Base-by-base conservation (phyloP, 208 protist genomes). In the Leishmania lainsoni region DNA sequence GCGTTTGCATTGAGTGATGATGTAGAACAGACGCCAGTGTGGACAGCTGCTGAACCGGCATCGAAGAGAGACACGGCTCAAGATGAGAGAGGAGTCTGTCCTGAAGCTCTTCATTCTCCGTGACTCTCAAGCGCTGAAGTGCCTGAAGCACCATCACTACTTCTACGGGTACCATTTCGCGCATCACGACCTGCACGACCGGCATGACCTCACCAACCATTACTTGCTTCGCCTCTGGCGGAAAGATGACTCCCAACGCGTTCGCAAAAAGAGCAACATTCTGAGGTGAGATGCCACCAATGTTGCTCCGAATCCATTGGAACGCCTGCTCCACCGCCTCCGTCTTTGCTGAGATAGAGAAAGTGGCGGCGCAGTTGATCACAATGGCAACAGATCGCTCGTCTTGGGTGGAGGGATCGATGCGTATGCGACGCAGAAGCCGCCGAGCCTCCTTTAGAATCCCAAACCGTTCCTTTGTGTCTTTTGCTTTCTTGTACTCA, bases 381-480 rank as follows among this genome's bases (percentile, higher is more conserved):
- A 94, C 80, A 54, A 93, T 70, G 48, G 86, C 85, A 58, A 96
- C 85, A 0, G 91, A 87, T 68, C 92, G 91, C 83, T 97, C 94
- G 75, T 97, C 94, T 83, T 96, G 92, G 42, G 92, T 91, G 39
- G 94, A 97, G 17, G 89, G 87, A 77, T 97, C 94, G n/a, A 96
- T 83, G 56, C 88, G 91, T 8, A 72, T 78, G 2, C 85, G 75
- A 26, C 89, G 87, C 52, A 95, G 58, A 32, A 91, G 49, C n/a
- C 85, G 83, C 59, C 90, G 90, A 12, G 91, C 94, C 66, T 92
- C 88, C 10, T 79, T 76, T 70, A 80, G 29, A 79, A 95, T 90
- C 8, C 81, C 81, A 8, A 71, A 54, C 29, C 92, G 85, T 45
- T 94, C 92, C 83, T 91, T 91, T 20, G 20, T 52, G 14, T 80